phyloP scores from a whole-genome alignment of 495 filamentous ascomycete genomes.

The Cercophora scortea region DNA sequence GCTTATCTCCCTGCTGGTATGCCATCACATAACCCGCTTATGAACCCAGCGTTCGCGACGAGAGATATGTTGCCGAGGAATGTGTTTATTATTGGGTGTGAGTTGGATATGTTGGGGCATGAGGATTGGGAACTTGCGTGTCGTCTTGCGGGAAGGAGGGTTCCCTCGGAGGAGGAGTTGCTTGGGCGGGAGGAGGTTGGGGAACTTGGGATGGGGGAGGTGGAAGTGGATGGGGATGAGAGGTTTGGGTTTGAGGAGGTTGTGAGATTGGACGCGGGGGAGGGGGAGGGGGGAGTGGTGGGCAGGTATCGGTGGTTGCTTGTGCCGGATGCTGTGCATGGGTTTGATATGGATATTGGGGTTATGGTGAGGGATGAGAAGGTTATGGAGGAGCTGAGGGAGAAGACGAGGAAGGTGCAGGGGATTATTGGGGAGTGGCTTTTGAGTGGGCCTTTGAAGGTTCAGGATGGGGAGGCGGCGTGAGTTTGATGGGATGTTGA shows the following conservation, averaged over 20 bases:
- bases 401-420: conserved; percentile 27
- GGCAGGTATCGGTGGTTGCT: conserved; percentile 29
- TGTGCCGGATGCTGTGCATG: conserved; percentile 32
- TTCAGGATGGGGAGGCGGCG: no score
- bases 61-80: conserved; percentile 20
- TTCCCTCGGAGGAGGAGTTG: conserved; percentile 7
- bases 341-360: conserved; percentile 24
- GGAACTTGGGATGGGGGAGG: conserved; percentile 13
- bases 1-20: conserved; percentile 19
- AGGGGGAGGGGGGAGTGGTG: no score
- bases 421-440: conserved; percentile 29
- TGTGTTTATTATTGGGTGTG: conserved; percentile 43
- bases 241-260: conserved; percentile 25
- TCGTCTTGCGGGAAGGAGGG: conserved; percentile 17
- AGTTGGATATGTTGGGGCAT: conserved; percentile 38
- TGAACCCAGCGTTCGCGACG: conserved; percentile 23
- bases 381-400: conserved; percentile 17
- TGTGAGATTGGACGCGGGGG: no score
- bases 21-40: conserved; percentile 15
- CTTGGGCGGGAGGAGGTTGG: conserved; percentile 7
- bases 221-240: conserved; percentile 24
- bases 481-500: not conserved
- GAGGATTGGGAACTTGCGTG: conserved; percentile 30
- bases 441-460: conserved; percentile 5
- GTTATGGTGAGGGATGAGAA: conserved; percentile 4